A percentile compares a stretch with the other conserved stretches of the same genome.
Evolutionary conservation across 2,329 filamentous ascomycete species (phyloP).

Genomic region (Nemania sp.): DNA sequence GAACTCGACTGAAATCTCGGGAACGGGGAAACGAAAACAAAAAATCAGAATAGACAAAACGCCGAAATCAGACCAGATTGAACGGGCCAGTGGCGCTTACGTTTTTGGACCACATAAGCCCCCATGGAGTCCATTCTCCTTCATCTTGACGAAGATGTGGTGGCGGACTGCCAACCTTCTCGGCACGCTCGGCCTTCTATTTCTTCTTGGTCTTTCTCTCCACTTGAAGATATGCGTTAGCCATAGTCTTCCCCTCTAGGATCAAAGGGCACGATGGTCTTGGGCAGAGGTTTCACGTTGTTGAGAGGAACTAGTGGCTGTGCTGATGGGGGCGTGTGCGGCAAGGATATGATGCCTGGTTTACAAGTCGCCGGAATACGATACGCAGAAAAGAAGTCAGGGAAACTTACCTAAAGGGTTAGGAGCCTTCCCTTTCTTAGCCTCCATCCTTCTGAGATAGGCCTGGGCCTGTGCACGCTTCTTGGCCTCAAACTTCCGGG

Average conservation of each 20-base stretch:
- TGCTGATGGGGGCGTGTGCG: no score
- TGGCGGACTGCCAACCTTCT: no score
- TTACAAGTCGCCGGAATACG: no score
- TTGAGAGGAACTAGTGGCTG: no score
- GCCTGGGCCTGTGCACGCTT: not conserved
- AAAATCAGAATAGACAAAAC: not conserved
- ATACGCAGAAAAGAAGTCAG: not conserved
- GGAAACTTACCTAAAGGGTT: conserved; percentile 4
- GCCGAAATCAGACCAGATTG: not conserved
- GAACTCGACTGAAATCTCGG: not conserved
- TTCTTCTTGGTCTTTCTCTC: no score
- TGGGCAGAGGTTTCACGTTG: no score
- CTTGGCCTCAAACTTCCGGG: not conserved
- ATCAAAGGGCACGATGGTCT: no score
- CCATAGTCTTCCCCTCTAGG: no score
- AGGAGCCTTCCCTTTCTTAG: not conserved
- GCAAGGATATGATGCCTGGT: no score
- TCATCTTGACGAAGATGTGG: no score
- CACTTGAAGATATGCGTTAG: no score
- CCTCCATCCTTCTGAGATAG: not conserved
- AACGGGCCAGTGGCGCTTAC: not conserved
- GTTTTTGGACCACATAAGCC: not conserved
- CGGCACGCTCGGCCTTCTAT: no score
- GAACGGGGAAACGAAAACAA: not conserved
- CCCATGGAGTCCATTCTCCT: not conserved